phyloP scores from a whole-genome alignment of 2,329 filamentous ascomycete species.

The Phialophora chinensis region DNA sequence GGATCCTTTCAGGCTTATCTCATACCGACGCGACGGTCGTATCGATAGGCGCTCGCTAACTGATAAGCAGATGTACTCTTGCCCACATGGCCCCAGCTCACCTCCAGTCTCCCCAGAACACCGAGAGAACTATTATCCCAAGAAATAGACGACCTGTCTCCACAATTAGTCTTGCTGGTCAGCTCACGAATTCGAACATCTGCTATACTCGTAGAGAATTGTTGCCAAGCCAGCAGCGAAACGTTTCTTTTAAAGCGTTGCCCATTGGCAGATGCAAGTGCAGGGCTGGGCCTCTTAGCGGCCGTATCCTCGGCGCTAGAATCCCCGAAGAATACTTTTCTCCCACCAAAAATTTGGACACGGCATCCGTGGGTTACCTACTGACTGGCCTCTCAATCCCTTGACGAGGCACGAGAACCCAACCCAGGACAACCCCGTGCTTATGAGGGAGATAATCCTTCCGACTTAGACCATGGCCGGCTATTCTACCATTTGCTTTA shows the following conservation, averaged over 20 bases:
- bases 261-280: slow-evolving; percentile 13
- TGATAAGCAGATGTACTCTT: slow-evolving; percentile 14
- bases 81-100: background rate
- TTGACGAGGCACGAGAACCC: background rate
- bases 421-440: background rate
- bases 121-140: background rate
- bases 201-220: background rate
- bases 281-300: background rate
- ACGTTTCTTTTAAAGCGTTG: slow-evolving; percentile 16
- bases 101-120: background rate
- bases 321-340: background rate
- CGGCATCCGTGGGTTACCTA: background rate
- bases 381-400: background rate
- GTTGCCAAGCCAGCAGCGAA: slow-evolving; percentile 3
- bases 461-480: background rate
- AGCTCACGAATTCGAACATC: background rate
- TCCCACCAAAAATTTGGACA: background rate
- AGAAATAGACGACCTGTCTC: background rate
- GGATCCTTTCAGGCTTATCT: slow-evolving; percentile 5
- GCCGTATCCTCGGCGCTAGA: background rate
- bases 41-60: slow-evolving; percentile 18
- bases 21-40: slow-evolving; percentile 2
- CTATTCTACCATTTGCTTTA: background rate
- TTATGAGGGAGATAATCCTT: background rate
- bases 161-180: background rate